Base-by-base conservation (phyloP, 1,139 yeast genomes). In the Chernovozyma sophiae-reginae region DNA sequence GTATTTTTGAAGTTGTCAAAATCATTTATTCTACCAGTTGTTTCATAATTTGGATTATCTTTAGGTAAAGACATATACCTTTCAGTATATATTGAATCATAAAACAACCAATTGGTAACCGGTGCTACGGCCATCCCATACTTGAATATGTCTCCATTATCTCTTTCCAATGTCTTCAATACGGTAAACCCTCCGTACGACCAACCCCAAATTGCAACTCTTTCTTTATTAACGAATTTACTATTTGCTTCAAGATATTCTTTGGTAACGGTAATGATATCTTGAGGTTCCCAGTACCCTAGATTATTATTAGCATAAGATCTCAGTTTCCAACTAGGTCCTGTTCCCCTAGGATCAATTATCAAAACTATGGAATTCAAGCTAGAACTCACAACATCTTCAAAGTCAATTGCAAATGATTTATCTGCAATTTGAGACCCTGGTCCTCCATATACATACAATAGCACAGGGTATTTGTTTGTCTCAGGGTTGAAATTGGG, bases 291-390 rank as follows among this genome's bases (percentile, higher is more conserved):
- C 83, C 86, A 85, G 46, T 74, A 72, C 2, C 99, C 99, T 33
- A 94, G 72, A 6, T 76, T 73, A 31, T 74, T 73, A 11, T 72
- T 76, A 0, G 92, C 95, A 61, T 72, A 80, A 0, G 86, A 62
- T 50, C 80, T 74, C 56, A 76, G 81, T 30, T 65, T 62, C 84
- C 97, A 86, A 5, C 96, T 96, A 59, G 80, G 79, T 3, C 90
- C 96, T 0, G 98, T 90, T 2, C 98, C 98, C 50, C 98, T 71
- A 6, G 98, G 98, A 50, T 92, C 99, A 26, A 92, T 82, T 24
- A 81, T 75, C 29, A 92, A 72, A 0, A 90, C 87, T 25, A 92
- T 74, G 0, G 87, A 82, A 49, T 85, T 81, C 37, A 85, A 60
- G 3, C 75, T 65, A 1, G 95, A 79, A 12, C 86, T 75, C 1